Conservation (phyloP, 2,329 filamentous ascomycete genomes). For the Exophiala dermatitidis region DNA sequence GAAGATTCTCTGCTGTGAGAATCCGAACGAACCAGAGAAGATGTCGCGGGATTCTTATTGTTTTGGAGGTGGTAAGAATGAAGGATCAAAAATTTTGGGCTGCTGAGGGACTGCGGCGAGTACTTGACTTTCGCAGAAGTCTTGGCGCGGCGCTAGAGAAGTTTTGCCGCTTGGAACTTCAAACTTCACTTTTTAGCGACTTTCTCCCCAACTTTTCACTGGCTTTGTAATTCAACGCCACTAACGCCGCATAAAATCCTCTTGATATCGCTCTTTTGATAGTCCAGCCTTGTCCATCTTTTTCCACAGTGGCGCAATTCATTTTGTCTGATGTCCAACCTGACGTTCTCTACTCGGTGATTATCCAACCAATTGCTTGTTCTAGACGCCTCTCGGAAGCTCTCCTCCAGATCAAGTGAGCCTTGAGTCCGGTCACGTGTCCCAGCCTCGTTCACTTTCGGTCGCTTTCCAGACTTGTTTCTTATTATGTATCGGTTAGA, state of each 20-base stretch:
- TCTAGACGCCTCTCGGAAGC: conserved; percentile 1
- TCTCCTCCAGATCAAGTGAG: neutral
- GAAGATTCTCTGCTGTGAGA: conserved; percentile 25
- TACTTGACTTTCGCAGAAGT: conserved; percentile 8
- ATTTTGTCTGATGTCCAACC: neutral
- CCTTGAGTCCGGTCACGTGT: conserved; percentile 6
- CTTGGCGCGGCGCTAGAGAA: conserved; percentile 9
- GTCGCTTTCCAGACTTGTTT: conserved; percentile 2
- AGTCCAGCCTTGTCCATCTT: conserved; percentile 14
- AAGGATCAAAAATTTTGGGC: conserved; percentile 17
- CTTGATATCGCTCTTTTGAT: neutral
- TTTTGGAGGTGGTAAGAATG: conserved; percentile 5
- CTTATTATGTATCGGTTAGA: conserved; percentile 1
- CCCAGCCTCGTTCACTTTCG: neutral
- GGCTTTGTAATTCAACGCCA: neutral
- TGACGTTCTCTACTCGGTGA: neutral
- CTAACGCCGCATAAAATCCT: neutral
- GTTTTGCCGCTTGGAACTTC: neutral
- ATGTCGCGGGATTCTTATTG: conserved; percentile 10
- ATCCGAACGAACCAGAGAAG: conserved; percentile 22
- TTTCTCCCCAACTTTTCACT: neutral
- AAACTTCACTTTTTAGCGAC: no score
- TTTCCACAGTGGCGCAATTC: conserved; percentile 7
- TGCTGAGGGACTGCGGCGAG: neutral
- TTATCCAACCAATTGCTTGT: neutral